A percentile compares a stretch with the other conserved stretches of the same genome.
These are phyloP conservation scores for Beauveria sp. DNA, from an alignment of 2,329 filamentous ascomycete species.

Conservation along the genomic window DNA sequence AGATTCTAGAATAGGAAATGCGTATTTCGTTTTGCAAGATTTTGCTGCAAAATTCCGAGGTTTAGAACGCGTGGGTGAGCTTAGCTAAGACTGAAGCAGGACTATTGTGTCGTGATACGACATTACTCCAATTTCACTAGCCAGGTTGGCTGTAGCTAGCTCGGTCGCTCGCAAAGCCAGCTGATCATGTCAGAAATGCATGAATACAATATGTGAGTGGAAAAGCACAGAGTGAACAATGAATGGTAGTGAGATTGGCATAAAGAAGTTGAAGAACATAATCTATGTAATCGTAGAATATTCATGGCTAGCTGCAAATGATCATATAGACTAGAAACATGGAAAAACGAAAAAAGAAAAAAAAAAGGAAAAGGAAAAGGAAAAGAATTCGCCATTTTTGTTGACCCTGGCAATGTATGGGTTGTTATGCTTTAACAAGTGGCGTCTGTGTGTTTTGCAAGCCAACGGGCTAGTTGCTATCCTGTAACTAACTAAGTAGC, in stretches of 20 bases:
- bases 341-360: background rate
- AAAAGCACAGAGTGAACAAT: background rate
- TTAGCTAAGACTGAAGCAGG: slow-evolving; percentile 3
- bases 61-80: background rate
- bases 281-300: background rate
- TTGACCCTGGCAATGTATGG: background rate
- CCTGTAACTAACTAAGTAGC: background rate
- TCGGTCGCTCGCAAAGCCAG: background rate
- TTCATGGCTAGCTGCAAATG: background rate
- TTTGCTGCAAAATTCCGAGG: background rate
- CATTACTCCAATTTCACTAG: background rate
- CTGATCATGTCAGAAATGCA: background rate
- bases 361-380: too few relatives aligned
- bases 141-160: background rate
- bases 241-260: background rate
- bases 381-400: background rate
- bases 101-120: background rate
- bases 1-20: background rate
- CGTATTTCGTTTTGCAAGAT: background rate
- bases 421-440: background rate
- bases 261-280: background rate
- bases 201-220: background rate
- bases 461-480: background rate
- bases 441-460: background rate
- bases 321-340: slow-evolving; percentile 1